Evolutionary conservation across 192 early-diverging fungal species (phyloP).

Genomic region (Linnemannia schmuckeri): DNA sequence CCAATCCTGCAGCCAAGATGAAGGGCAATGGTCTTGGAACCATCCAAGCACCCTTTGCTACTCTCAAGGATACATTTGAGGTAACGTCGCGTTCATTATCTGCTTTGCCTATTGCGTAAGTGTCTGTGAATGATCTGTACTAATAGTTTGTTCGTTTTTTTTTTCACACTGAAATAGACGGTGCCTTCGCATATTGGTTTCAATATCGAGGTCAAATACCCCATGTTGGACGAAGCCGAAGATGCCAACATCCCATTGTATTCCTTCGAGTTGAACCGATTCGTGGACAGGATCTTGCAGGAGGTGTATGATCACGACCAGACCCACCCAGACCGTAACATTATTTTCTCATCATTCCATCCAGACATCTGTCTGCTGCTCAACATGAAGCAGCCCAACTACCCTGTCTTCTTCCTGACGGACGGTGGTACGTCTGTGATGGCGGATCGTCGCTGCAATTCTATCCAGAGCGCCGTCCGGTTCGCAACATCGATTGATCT

Average conservation of each 20-base stretch:
- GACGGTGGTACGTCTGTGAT: slow-evolving; percentile 81
- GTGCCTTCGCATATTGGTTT: slow-evolving; percentile 86
- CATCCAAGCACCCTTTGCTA: slow-evolving; percentile 90
- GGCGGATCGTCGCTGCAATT: slow-evolving; percentile 86
- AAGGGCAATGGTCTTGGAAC: slow-evolving; percentile 85
- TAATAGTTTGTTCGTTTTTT: not conserved
- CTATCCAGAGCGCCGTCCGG: slow-evolving; percentile 80
- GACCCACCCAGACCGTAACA: slow-evolving; percentile 66
- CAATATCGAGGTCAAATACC: slow-evolving; percentile 98
- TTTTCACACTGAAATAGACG: slow-evolving; percentile 47
- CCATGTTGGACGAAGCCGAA: slow-evolving; percentile 92
- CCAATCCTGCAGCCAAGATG: slow-evolving; percentile 59
- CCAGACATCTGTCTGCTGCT: slow-evolving; percentile 89
- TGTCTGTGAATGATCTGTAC: not conserved
- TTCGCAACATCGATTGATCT: slow-evolving; percentile 81
- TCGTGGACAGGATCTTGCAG: slow-evolving; percentile 87
- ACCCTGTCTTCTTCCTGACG: slow-evolving; percentile 94
- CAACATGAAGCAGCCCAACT: slow-evolving; percentile 87
- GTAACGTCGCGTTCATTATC: slow-evolving; percentile 22
- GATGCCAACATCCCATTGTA: slow-evolving; percentile 73
- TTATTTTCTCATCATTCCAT: slow-evolving; percentile 95
- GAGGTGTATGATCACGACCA: slow-evolving; percentile 76
- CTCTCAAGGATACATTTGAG: slow-evolving; percentile 82
- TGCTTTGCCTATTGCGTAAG: not conserved
- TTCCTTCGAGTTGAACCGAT: slow-evolving; percentile 85